Evolutionary conservation across 371 early-diverging fungal species (phyloP), one percentile per base, ranked within the genome.

Genomic region (Mortierella sp.): DNA sequence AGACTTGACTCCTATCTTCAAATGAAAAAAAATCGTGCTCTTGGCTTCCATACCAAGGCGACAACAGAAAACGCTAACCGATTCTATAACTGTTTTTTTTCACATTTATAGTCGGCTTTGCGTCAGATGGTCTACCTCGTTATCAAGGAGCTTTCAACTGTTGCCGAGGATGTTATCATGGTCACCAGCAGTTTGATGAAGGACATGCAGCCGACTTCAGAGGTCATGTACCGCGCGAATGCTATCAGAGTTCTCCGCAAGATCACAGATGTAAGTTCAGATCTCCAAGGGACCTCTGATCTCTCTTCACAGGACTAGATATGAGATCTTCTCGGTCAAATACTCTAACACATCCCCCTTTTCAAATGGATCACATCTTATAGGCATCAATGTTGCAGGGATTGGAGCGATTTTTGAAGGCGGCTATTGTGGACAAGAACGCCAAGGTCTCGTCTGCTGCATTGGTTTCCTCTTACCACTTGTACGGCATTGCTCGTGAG

Each of bases 141-240:
- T 69, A 99, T 99, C 90, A 98, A 98, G 88, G 98, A 98, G 88
- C 92, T 99, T 24, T 94, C 98, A 55, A 93, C 91, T 28, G 93
- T 95, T 74, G 97, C 98, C 71, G 96, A 98, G 87, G 97, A 98
- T 91, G 98, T 98, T 46, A 97, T 99, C 83, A 98, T 99, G 96
- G 97, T 97, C 72, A 99, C 98, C 21, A 95, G 96, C 82, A 96
- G 96, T 76, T 89, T 99, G 78, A 97, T 97, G 89, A 96, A 98
- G 90, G 99, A 99, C 88, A 98, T 98, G 92, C 98, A 97, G 88
- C 94, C 97, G 46, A 97, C 96, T 77, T 92, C 95, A 46, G 96
- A 96, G 72, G 93, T 97, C 51, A 94, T 96, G 64, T 97, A 97
- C 84, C 93, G 98, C 53, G 97, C 98, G 71, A 97, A 97, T 86